Conservation (phyloP, 371 early-diverging fungal species). For the Entomophthora muscae region DNA sequence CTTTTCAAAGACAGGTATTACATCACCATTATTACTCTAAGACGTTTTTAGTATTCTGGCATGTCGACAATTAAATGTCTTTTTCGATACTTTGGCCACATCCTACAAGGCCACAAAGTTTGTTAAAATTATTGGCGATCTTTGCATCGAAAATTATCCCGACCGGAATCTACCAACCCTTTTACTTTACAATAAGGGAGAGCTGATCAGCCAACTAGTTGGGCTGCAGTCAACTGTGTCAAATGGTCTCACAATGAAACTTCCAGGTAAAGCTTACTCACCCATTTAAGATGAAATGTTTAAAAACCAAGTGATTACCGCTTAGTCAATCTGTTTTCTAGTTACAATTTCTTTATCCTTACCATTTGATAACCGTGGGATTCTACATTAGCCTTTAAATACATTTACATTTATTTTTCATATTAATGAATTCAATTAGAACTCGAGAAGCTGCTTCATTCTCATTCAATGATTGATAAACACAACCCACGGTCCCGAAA, state of each 20-base stretch:
- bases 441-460: background rate
- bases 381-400: no score
- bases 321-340: no score
- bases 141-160: slow-evolving; percentile 87
- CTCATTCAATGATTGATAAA: background rate
- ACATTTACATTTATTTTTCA: no score
- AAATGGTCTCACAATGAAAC: background rate
- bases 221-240: slow-evolving; percentile 25
- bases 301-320: no score
- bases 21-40: background rate
- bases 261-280: background rate
- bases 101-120: slow-evolving; percentile 80
- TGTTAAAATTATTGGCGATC: slow-evolving; percentile 72
- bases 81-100: slow-evolving; percentile 54
- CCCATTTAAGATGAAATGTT: no score
- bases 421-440: background rate
- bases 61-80: slow-evolving; percentile 64
- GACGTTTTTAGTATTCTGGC: slow-evolving; percentile 32
- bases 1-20: slow-evolving; percentile 52
- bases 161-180: slow-evolving; percentile 84
- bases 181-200: slow-evolving; percentile 72
- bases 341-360: no score
- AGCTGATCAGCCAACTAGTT: slow-evolving; percentile 63
- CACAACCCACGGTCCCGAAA: background rate
- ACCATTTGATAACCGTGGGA: no score